Conservation (phyloP, 139 green algal species). For the Eudorina sp. region DNA sequence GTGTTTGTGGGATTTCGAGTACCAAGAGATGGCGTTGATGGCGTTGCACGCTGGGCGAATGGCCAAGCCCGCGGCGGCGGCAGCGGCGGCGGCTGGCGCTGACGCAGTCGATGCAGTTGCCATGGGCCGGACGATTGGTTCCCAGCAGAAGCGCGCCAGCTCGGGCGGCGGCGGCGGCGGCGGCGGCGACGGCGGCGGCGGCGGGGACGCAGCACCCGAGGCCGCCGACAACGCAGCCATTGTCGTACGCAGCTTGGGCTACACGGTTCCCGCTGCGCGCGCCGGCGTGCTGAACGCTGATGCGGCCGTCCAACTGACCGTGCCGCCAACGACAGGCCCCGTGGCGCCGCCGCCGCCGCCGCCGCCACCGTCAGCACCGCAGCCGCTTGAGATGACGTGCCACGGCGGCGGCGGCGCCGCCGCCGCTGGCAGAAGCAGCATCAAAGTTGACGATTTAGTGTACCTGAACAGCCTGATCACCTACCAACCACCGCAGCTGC, state of each 20-base stretch:
- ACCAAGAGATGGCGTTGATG: conserved; percentile 32
- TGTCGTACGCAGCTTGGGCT: not conserved
- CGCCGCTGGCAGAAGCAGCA: not conserved
- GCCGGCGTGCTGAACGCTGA: not conserved
- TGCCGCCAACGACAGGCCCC: not conserved
- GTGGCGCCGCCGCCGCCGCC: not conserved
- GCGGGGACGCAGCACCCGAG: not conserved
- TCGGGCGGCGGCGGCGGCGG: not conserved
- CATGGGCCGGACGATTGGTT: too few species aligned
- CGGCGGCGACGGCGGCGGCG: not conserved
- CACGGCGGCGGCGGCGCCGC: not conserved
- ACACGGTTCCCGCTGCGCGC: not conserved
- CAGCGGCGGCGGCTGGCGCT: not conserved
- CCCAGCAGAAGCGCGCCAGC: too few species aligned
- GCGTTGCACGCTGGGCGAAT: not conserved
- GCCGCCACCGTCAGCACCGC: not conserved
- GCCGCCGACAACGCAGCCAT: not conserved
- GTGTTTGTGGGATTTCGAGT: conserved; percentile 9
- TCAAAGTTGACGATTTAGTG: not conserved
- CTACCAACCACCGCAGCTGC: conserved; percentile 3
- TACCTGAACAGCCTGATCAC: not conserved
- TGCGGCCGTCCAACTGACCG: not conserved
- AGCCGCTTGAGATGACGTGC: not conserved
- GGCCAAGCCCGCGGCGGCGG: conserved; percentile 11
- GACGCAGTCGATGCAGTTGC: not conserved